These are phyloP conservation scores for Fraxinus paxiana DNA, from an alignment of 305 asterid species.

Conservation along the genomic window DNA sequence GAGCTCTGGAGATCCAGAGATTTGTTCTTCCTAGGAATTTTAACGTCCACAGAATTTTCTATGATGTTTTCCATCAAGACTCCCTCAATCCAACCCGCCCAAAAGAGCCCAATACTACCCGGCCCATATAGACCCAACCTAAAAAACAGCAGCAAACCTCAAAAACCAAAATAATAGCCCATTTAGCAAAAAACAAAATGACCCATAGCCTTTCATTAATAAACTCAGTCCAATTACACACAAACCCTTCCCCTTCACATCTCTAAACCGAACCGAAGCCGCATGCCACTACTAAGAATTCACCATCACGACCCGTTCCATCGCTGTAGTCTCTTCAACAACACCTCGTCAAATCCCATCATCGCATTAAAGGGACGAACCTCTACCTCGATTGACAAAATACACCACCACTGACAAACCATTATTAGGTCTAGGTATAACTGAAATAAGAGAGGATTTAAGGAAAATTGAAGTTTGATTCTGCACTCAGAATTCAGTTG, in stretches of 20 bases:
- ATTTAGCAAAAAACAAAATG: no score
- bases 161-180: background rate
- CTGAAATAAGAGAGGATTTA: constrained; percentile 22
- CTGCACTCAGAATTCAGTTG: constrained; percentile 44
- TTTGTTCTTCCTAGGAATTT: background rate
- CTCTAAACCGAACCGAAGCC: background rate
- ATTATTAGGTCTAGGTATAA: constrained; percentile 20
- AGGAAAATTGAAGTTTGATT: constrained; percentile 43
- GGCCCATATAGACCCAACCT: background rate
- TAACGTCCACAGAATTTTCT: background rate
- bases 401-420: constrained; percentile 23
- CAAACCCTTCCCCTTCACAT: background rate
- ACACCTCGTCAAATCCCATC: background rate
- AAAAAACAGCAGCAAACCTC: background rate
- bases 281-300: background rate
- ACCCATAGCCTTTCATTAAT: background rate
- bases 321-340: background rate
- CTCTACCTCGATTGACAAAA: background rate
- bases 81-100: background rate
- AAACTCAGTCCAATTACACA: background rate
- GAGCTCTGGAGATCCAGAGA: background rate
- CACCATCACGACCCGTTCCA: background rate
- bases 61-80: background rate
- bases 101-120: background rate
- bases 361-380: background rate